Conservation (phyloP, 257 asterid genomes). For the Dorcoceras hygrometricum region DNA sequence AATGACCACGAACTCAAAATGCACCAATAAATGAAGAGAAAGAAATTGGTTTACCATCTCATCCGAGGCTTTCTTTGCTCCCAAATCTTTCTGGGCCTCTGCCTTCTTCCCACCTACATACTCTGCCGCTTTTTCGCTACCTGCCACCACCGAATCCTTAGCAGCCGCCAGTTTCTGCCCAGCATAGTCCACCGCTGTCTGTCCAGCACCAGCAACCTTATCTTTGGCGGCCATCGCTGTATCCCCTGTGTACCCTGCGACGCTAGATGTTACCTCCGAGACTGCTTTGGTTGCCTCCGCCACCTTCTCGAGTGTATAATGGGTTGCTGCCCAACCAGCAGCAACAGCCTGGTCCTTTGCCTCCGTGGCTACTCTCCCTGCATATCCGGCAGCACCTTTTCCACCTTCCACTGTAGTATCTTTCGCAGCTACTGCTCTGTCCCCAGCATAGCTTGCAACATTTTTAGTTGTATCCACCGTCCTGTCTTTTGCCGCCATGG, state of each 20-base stretch:
- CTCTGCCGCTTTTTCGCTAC: slow-evolving; percentile 61
- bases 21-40: no score
- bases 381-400: slow-evolving; percentile 51
- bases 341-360: slow-evolving; percentile 59
- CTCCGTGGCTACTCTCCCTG: slow-evolving; percentile 42
- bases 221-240: slow-evolving; percentile 49
- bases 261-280: slow-evolving; percentile 48
- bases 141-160: slow-evolving; percentile 51
- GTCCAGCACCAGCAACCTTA: slow-evolving; percentile 62
- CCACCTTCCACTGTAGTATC: slow-evolving; percentile 49
- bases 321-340: slow-evolving; percentile 84
- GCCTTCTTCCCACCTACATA: slow-evolving; percentile 65
- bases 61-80: slow-evolving; percentile 29
- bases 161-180: slow-evolving; percentile 56
- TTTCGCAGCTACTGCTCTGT: slow-evolving; percentile 42
- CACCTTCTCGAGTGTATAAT: slow-evolving; percentile 52
- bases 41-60: slow-evolving; percentile 24
- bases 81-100: slow-evolving; percentile 45
- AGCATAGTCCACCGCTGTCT: slow-evolving; percentile 37
- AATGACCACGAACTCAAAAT: not conserved
- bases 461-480: slow-evolving; percentile 23
- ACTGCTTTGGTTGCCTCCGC: slow-evolving; percentile 57
- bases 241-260: slow-evolving; percentile 52
- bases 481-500: slow-evolving; percentile 13
- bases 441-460: slow-evolving; percentile 39